A percentile compares a stretch with the other conserved stretches of the same genome.
phyloP scores from a whole-genome alignment of 805 yeast species.

The Tetrapisispora iriomotensis region DNA sequence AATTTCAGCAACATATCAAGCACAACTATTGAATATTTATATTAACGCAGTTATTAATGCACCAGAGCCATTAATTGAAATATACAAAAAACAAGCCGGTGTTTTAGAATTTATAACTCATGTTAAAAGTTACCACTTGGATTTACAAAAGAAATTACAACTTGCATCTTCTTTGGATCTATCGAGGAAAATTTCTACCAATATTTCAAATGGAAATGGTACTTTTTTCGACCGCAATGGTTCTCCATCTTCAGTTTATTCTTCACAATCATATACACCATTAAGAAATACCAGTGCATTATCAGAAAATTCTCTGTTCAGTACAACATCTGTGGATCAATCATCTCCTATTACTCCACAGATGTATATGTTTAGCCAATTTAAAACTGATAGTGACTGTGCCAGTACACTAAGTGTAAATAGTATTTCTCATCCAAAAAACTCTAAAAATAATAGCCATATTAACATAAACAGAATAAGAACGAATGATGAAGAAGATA shows the following conservation, averaged over 20 bases:
- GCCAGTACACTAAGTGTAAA: slow-evolving; percentile 23
- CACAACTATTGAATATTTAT: slow-evolving; percentile 13
- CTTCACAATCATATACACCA: slow-evolving; percentile 24
- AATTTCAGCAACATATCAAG: slow-evolving; percentile 15
- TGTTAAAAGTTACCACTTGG: slow-evolving; percentile 14
- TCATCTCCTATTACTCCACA: slow-evolving; percentile 29
- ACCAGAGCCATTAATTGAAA: slow-evolving; percentile 16
- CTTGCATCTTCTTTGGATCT: slow-evolving; percentile 21
- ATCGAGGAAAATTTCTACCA: slow-evolving; percentile 13
- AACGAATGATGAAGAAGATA: slow-evolving; percentile 2
- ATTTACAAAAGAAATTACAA: slow-evolving; percentile 18
- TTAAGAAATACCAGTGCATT: slow-evolving; percentile 25
- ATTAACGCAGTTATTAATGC: slow-evolving; percentile 13
- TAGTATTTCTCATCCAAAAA: slow-evolving; percentile 14
- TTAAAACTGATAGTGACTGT: slow-evolving; percentile 21
- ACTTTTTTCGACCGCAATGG: slow-evolving; percentile 13
- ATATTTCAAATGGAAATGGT: slow-evolving; percentile 5
- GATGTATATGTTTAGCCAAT: slow-evolving; percentile 23
- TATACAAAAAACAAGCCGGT: slow-evolving; percentile 17
- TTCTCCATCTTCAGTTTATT: slow-evolving; percentile 15
- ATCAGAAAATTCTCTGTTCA: slow-evolving; percentile 27
- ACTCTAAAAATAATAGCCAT: slow-evolving; percentile 3
- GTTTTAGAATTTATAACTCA: slow-evolving; percentile 14
- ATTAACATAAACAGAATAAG: not conserved
- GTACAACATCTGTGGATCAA: slow-evolving; percentile 14